phyloP scores from a whole-genome alignment of 2,329 filamentous ascomycete species.

The Hirsutella minnesotensis region DNA sequence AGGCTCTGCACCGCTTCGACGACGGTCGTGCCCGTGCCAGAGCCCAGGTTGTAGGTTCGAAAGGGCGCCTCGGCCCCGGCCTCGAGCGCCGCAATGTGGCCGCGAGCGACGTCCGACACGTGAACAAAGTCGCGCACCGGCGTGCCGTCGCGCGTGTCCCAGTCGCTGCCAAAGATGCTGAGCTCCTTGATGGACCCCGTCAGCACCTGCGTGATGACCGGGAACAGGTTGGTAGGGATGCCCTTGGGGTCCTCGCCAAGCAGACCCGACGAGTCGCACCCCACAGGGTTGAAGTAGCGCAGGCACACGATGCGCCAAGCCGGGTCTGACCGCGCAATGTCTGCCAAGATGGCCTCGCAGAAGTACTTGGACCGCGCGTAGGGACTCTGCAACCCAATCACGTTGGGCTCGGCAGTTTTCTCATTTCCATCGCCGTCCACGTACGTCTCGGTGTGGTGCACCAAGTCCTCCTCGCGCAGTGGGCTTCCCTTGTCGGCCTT shows the following conservation, averaged over 20 bases:
- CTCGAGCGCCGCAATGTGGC: conserved; percentile 48
- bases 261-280: conserved; percentile 51
- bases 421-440: conserved; percentile 26
- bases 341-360: conserved; percentile 53
- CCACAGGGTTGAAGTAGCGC: conserved; percentile 58
- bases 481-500: conserved; percentile 36
- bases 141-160: conserved; percentile 53
- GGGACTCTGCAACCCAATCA: conserved; percentile 47
- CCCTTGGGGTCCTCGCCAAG: conserved; percentile 52
- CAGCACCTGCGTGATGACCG: conserved; percentile 50
- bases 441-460: conserved; percentile 35
- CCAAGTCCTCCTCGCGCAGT: conserved; percentile 38
- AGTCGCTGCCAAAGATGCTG: conserved; percentile 53
- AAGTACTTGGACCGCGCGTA: conserved; percentile 59
- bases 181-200: conserved; percentile 39
- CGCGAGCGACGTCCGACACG: conserved; percentile 51
- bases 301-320: conserved; percentile 51
- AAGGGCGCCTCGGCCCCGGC: conserved; percentile 18
- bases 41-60: conserved; percentile 33
- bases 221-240: conserved; percentile 51
- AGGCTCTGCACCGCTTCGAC: conserved; percentile 28
- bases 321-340: conserved; percentile 47
- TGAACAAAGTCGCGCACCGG: conserved; percentile 59
- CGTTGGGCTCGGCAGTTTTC: conserved; percentile 1
- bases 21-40: conserved; percentile 32